Base-by-base conservation (phyloP, 78 protist genomes). In the Monosiga brevicollis region DNA sequence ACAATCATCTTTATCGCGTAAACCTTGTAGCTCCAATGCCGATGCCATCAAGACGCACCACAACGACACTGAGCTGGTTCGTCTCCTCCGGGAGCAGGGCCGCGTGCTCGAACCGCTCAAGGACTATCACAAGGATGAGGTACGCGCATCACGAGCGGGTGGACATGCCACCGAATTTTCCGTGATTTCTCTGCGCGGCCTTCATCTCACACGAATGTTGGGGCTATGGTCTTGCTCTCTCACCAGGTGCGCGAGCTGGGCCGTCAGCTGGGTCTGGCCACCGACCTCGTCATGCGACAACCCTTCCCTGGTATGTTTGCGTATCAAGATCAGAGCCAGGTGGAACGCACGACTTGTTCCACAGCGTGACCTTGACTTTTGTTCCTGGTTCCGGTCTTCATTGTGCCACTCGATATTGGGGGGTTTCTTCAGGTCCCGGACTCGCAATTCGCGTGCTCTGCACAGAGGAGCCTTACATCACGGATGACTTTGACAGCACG, bases 21-120 rank as follows among this genome's bases (percentile, higher is more conserved):
- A n/a, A n/a, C 62, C 77, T 49, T 15, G 62, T 15, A 49, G 62
- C 62, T 49, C 62, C 37, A 84, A 73, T 42, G 97, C 98, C 6
- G 91, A 89, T 39, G 95, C 88, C 41, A 96, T 96, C 92, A 96
- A 96, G 83, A 94, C 96, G 24, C 98, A 96, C 86, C 98, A 96
- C 90, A 96, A 96, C 82, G 97, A 90, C 79, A 93, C 96, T 0
- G 93, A 88, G 42, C 90, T 96, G 15, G 96, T 93, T 72, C 83
- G 96, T 36, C 32, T 79, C 37, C 86, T 94, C n/a, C 88, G 96
- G 42, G 89, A 83, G 29, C 73, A 74, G 1, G 95, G 95, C 32
- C 41, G 90, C 25, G 91, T 96, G 29, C 84, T 96, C 42, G 98
- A 96, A 86, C 98, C 98, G 32, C 88, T 95, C 43, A 73, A 75